phyloP scores from a whole-genome alignment of 2,329 filamentous ascomycete genomes.

The Lomentospora prolificans region DNA sequence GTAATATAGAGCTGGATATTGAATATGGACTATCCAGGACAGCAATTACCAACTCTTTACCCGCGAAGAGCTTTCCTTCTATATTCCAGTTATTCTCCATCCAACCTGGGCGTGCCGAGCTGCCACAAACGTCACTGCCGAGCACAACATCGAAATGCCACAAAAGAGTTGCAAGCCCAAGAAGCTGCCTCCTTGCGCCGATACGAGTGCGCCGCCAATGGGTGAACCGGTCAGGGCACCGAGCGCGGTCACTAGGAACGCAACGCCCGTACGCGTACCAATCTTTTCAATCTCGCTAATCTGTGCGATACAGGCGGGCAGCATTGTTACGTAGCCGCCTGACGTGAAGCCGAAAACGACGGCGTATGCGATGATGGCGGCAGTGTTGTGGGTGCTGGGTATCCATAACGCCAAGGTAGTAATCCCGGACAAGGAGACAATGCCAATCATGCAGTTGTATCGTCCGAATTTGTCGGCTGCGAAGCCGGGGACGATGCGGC shows the following conservation, averaged over 20 bases:
- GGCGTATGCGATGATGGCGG: conserved; percentile 52
- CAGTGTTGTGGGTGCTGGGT: conserved; percentile 33
- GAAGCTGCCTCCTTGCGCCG: conserved; percentile 40
- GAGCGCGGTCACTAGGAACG: conserved; percentile 51
- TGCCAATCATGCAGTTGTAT: conserved; percentile 39
- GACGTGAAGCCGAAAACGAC: conserved; percentile 61
- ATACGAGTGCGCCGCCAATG: conserved; percentile 54
- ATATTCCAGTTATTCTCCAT: conserved; percentile 1
- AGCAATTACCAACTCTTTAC: no score
- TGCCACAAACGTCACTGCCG: conserved; percentile 16
- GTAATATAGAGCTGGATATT: no score
- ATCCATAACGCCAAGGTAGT: conserved; percentile 39
- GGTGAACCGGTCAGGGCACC: conserved; percentile 59
- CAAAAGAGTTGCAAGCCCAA: conserved; percentile 55
- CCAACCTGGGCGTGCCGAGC: conserved; percentile 26
- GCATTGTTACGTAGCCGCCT: conserved; percentile 56
- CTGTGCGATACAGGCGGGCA: conserved; percentile 56
- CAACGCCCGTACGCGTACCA: conserved; percentile 55
- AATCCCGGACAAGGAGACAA: conserved; percentile 37
- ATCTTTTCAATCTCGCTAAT: conserved; percentile 61
- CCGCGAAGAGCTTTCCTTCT: no score
- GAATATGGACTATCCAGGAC: no score
- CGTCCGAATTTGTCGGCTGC: conserved; percentile 35
- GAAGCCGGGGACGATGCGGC: conserved; percentile 42
- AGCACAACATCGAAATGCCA: conserved; percentile 37